These are phyloP conservation scores for Talaromyces amestolkiae DNA, from an alignment of 2,329 filamentous ascomycete species.

Conservation along the genomic window DNA sequence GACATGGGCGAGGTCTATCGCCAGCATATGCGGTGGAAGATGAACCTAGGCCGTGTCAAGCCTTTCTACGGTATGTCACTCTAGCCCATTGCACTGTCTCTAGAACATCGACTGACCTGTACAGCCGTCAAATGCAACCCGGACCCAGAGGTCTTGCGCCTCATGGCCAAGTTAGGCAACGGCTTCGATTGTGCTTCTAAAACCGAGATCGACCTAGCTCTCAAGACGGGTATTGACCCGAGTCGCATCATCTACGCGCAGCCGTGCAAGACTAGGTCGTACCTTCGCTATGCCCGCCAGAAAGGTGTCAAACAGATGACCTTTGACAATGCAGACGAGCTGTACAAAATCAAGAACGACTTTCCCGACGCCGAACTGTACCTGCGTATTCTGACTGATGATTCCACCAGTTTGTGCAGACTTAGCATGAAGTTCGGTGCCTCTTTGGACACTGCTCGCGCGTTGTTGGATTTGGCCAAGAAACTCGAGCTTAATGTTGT, in stretches of 20 bases:
- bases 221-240: conserved; percentile 77
- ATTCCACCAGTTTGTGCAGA: conserved; percentile 89
- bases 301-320: conserved; percentile 96
- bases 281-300: conserved; percentile 83
- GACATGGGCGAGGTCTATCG: conserved; percentile 98
- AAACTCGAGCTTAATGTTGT: conserved; percentile 84
- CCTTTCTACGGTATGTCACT: conserved; percentile 80
- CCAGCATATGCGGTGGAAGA: conserved; percentile 97
- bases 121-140: conserved; percentile 98
- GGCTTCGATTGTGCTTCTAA: conserved; percentile 99
- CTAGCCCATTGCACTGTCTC: neutral
- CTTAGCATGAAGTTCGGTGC: conserved; percentile 98
- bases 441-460: conserved; percentile 74
- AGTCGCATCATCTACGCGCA: conserved; percentile 97
- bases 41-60: conserved; percentile 85
- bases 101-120: conserved; percentile 14
- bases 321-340: conserved; percentile 96
- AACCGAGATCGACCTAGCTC: conserved; percentile 89
- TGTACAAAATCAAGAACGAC: conserved; percentile 94
- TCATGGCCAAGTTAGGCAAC: conserved; percentile 82
- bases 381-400: conserved; percentile 92
- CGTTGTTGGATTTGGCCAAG: conserved; percentile 75
- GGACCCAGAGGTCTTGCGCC: conserved; percentile 80
- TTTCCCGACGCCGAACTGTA: conserved; percentile 87
- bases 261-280: conserved; percentile 99